These are phyloP conservation scores for Pigoraptor vietnamica DNA, from an alignment of 78 protist species.

Conservation along the genomic window DNA sequence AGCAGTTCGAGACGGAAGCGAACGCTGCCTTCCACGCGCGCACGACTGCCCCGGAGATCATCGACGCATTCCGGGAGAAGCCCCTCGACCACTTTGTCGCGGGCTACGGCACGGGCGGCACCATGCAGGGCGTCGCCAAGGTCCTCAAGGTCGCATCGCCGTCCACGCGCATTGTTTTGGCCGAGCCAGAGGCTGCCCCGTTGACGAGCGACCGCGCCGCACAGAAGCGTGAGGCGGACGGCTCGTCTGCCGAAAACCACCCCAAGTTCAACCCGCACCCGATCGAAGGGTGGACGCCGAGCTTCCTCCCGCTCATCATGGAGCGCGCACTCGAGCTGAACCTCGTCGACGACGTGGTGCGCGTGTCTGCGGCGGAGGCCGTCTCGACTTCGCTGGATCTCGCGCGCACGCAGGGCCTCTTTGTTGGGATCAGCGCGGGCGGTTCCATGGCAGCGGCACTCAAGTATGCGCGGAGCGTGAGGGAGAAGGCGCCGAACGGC, in stretches of 20 bases:
- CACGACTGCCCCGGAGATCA: constrained; percentile 64
- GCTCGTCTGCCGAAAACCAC: background rate
- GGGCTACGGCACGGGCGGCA: constrained; percentile 70
- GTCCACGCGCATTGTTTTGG: background rate
- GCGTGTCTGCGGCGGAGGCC: constrained; percentile 23
- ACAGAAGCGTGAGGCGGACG: background rate
- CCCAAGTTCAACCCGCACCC: constrained; percentile 14
- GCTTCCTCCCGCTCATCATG: constrained; percentile 30
- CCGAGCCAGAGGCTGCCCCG: constrained; percentile 39
- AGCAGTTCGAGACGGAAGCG: constrained; percentile 39
- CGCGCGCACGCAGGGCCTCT: constrained; percentile 61
- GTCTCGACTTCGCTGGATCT: constrained; percentile 23
- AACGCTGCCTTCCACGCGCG: constrained; percentile 28
- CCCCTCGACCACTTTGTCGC: constrained; percentile 43
- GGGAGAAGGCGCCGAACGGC: constrained; percentile 31
- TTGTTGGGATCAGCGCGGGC: constrained; percentile 62
- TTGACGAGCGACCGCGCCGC: background rate
- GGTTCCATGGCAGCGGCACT: constrained; percentile 34
- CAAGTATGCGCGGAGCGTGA: constrained; percentile 2
- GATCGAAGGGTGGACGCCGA: constrained; percentile 57
- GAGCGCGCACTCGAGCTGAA: background rate
- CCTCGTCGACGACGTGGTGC: constrained; percentile 14
- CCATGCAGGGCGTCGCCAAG: constrained; percentile 33
- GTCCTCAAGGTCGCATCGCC: constrained; percentile 14
- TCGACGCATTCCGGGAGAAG: background rate